Evolutionary conservation across 495 filamentous ascomycete species (phyloP), one percentile per base, ranked within the genome.

Genomic region (Podospora comata): DNA sequence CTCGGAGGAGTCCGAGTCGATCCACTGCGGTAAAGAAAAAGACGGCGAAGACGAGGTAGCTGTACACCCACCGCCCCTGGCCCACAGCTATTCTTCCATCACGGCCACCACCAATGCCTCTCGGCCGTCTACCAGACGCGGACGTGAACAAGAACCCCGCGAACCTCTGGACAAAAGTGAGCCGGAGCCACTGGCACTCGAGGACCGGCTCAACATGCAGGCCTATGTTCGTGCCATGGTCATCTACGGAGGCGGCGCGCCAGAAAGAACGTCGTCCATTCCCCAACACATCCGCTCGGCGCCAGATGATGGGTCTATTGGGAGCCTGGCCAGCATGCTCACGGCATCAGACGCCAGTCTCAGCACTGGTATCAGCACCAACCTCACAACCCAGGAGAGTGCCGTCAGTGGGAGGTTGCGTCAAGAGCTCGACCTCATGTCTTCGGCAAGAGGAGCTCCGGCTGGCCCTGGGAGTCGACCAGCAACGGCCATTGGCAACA

Each of bases 1-100:
- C 64, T 66, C 68, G 26, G 59, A 61, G 27, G 68, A 70, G 19
- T n/a, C 39, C 39, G 39, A 62, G 20, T n/a, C 59, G 1, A 6
- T 15, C 23, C 39, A 11, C 6, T 48, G 39, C 39, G 39, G 39
- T 11, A 48, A 48, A 16, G 39, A 48, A 48, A 48, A 11, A 48
- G 39, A 48, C 15, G 39, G 7, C 39, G 39, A 11, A 13, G 39
- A 48, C 2, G 39, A 48, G 39, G 13, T 48, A 48, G 6, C 39
- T 2, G 39, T 48, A 11, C 39, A 5, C 39, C 39, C 39, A 16
- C 39, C 6, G 6, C 13, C 39, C 0, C 39, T 48, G 9, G 39
- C 39, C 39, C 39, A 48, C 39, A 48, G 39, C 15, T 48, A 48
- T 48, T 48, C 39, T 48, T 48, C 39, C 39, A 48, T 48, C 39